phyloP scores from a whole-genome alignment of 1,284 basidiomycete species.

The Ganoderma sp. region DNA sequence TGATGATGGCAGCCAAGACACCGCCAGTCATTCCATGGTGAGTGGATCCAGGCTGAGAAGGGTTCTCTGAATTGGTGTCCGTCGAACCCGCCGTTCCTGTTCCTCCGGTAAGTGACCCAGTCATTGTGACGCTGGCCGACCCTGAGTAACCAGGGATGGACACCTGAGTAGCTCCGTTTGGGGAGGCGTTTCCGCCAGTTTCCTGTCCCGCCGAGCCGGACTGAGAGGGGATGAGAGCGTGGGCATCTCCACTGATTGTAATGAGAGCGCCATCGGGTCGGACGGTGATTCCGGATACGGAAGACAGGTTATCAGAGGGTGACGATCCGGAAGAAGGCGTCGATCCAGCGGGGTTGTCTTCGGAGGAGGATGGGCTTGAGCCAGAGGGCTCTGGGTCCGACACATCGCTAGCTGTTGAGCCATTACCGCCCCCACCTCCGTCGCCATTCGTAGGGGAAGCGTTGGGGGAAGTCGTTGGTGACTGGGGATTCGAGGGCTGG shows the following conservation, averaged over 20 bases:
- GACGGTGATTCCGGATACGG: background rate
- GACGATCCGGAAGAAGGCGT: slow-evolving; percentile 7
- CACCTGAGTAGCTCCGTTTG: background rate
- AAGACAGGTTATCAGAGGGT: slow-evolving; percentile 13
- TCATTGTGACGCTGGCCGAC: background rate
- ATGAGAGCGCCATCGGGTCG: slow-evolving; percentile 7
- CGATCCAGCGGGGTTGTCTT: slow-evolving; percentile 2
- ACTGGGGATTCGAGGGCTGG: slow-evolving; percentile 15
- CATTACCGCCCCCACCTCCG: background rate
- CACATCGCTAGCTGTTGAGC: slow-evolving; percentile 1
- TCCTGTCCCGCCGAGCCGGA: background rate
- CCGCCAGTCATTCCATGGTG: slow-evolving; percentile 25
- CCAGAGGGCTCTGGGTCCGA: slow-evolving; percentile 7
- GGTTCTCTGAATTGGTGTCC: slow-evolving; percentile 12
- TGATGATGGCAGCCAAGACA: slow-evolving; percentile 28
- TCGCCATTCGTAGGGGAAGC: slow-evolving; percentile 5
- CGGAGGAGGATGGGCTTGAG: slow-evolving; percentile 4
- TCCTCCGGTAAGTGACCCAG: slow-evolving; percentile 17
- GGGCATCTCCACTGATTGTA: slow-evolving; percentile 24
- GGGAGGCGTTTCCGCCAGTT: slow-evolving; percentile 5
- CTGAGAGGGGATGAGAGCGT: slow-evolving; percentile 17
- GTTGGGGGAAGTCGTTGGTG: slow-evolving; percentile 7
- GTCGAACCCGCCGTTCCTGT: slow-evolving; percentile 12
- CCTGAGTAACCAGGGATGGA: slow-evolving; percentile 4
- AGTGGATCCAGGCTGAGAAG: slow-evolving; percentile 7